Evolutionary conservation across 192 early-diverging fungal genomes (phyloP).

Genomic region (Paraglomus occultum): DNA sequence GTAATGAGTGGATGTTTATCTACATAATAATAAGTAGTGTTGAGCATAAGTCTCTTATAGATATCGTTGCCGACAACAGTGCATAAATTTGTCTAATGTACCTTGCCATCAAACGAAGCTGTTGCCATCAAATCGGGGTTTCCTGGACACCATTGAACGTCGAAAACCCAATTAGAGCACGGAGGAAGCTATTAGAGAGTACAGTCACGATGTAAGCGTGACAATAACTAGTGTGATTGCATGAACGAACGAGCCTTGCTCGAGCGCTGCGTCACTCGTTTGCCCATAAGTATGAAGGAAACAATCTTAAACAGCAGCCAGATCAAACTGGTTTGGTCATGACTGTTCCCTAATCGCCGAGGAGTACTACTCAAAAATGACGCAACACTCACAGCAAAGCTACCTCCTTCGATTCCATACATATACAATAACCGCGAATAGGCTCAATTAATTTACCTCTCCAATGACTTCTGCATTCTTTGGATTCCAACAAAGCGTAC

Average conservation of each 20-base stretch:
- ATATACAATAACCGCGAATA: not conserved
- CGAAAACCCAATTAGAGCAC: slow-evolving; percentile 92
- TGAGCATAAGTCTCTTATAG: not conserved
- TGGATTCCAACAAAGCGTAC: slow-evolving; percentile 94
- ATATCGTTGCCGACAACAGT: not conserved
- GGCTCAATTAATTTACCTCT: slow-evolving; percentile 45
- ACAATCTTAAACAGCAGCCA: not conserved
- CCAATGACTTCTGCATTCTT: slow-evolving; percentile 78
- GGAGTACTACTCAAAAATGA: not conserved
- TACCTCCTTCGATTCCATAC: not conserved
- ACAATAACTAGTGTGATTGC: no score
- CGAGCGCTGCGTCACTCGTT: no score
- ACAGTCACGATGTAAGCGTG: no score
- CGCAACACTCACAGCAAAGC: not conserved
- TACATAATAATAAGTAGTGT: slow-evolving; percentile 8
- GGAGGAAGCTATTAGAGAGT: slow-evolving; percentile 54
- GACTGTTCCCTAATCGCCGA: no score
- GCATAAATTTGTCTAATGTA: slow-evolving; percentile 19
- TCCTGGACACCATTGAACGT: slow-evolving; percentile 91
- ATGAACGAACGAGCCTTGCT: no score
- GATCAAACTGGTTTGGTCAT: no score
- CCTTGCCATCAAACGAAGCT: slow-evolving; percentile 92
- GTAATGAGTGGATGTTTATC: slow-evolving; percentile 82
- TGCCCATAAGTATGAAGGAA: not conserved
- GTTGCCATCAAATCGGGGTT: slow-evolving; percentile 91